Conservation (phyloP, 192 early-diverging fungal genomes). For the Lobosporangium transversale region DNA sequence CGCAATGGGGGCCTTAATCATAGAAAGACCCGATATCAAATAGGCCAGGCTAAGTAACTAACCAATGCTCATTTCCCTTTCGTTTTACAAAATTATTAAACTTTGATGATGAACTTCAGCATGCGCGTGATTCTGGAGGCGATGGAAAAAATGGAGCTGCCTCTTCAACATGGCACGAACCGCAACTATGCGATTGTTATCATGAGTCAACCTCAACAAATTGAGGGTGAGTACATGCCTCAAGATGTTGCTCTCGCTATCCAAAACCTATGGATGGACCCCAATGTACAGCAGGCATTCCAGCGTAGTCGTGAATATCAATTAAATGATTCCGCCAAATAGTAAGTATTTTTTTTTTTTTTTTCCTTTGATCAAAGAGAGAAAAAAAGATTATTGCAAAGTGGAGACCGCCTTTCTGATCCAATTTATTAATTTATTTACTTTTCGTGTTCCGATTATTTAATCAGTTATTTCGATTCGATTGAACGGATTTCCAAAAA, state of each 20-base stretch:
- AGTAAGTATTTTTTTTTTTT: conserved; percentile 70
- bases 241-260: conserved; percentile 83
- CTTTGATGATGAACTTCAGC: too few relatives aligned
- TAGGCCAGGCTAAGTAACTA: too few relatives aligned
- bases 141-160: conserved; percentile 87
- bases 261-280: conserved; percentile 85
- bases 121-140: conserved; percentile 97
- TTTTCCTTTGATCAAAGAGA: too few relatives aligned
- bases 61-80: not conserved
- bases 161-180: conserved; percentile 74
- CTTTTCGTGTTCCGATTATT: not conserved
- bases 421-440: not conserved
- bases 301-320: conserved; percentile 90
- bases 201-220: conserved; percentile 83
- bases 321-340: conserved; percentile 95
- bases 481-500: conserved; percentile 86
- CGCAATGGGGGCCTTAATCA: too few relatives aligned
- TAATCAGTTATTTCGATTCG: conserved; percentile 89
- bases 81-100: too few relatives aligned
- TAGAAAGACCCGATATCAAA: not conserved
- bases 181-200: conserved; percentile 78
- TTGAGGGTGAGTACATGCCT: conserved; percentile 89
- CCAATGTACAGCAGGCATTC: conserved; percentile 85
- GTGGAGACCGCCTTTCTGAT: not conserved
- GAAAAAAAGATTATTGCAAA: too few relatives aligned